Evolutionary conservation across 169 alveolate species (phyloP).

Genomic region (Plasmodium gonderi): DNA sequence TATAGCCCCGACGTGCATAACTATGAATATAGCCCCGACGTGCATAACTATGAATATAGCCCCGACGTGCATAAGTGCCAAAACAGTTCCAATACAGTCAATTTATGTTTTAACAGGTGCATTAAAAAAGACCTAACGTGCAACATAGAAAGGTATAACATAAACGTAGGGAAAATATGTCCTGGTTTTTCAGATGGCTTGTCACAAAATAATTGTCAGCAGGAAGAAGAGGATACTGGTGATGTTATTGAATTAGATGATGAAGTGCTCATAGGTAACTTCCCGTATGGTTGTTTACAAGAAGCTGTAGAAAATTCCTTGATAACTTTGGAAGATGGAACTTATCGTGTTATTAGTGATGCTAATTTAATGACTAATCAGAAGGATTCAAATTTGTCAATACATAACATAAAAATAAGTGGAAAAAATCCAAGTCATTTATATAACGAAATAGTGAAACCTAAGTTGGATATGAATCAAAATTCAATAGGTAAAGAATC

Average conservation of each 20-base stretch:
- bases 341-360: background rate
- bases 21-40: too few species aligned
- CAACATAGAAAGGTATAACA: background rate
- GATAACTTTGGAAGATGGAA: background rate
- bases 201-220: background rate
- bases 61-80: background rate
- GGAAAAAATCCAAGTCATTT: slow-evolving; percentile 24
- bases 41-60: background rate
- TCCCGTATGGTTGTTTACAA: background rate
- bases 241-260: slow-evolving; percentile 25
- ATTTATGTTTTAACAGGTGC: background rate
- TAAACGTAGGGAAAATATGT: background rate
- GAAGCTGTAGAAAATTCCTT: background rate
- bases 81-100: too few species aligned
- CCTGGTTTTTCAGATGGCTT: background rate
- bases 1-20: background rate
- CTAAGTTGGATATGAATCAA: background rate
- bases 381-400: background rate
- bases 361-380: background rate
- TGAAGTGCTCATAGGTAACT: slow-evolving; percentile 12
- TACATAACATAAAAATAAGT: background rate
- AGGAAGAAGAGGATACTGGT: background rate
- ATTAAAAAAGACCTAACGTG: background rate
- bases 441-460: slow-evolving; percentile 28
- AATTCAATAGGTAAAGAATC: background rate